Evolutionary conservation across 2,329 filamentous ascomycete species (phyloP), one percentile per base, ranked within the genome.

Genomic region (Neoscytalidium dimidiatum): DNA sequence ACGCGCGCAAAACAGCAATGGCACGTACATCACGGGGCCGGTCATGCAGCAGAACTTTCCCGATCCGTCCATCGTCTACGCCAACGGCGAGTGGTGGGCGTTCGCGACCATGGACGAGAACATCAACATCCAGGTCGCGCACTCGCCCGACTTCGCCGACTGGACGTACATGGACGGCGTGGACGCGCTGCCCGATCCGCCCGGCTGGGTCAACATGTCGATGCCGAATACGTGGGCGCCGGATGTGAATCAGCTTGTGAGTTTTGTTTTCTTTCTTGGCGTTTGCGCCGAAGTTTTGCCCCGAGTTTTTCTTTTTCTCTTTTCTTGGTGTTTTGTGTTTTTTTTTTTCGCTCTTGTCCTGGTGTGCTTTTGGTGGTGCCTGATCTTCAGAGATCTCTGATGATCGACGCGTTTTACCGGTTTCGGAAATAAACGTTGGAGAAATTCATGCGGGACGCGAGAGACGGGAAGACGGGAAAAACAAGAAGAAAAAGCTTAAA

Each of bases 211-310:
- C 51, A 43, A 69, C 28, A 49, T 51, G 52, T 9, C 52, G 23
- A 9, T 17, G 9, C 67, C 68, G 9, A 62, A 67, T 26, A 68
- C 75, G 19, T 77, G 75, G 75, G 75, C 74, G 9, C 75, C 75
- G 1, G 73, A 74, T 35, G 71, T 76, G 26, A 71, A 43, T 41
- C 29, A 64, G 57, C 64, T 60, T 17, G 67, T 68, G 38, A 19
- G 65, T 31, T 41, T 31, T 23, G 38, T 26, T 23, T 7, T 4
- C 8, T 13, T 14, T 9, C 44, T 19, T 35, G 49, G 14, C 49
- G 6, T 19, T 26, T 14, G n/a, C n/a, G n/a, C n/a, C n/a, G n/a
- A n/a, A n/a, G n/a, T n/a, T n/a, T n/a, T n/a, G n/a, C n/a, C n/a
- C n/a, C n/a, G n/a, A n/a, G n/a, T n/a, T 8, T 38, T 19, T 56